These are phyloP conservation scores for Vitis hybrid DNA, from an alignment of 177 flowering plant genomes.

Conservation along the genomic window DNA sequence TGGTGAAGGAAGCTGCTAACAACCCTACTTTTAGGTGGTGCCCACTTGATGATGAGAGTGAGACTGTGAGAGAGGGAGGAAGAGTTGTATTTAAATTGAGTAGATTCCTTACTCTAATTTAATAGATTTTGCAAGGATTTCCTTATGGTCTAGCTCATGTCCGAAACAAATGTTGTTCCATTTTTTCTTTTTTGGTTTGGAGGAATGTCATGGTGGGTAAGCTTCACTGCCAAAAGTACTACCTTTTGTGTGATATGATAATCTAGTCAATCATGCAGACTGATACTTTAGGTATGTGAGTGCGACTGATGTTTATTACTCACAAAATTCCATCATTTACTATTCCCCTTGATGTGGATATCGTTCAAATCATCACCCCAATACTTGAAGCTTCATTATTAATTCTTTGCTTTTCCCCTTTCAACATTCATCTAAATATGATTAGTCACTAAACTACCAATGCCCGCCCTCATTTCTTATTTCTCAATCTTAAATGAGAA, in stretches of 20 bases:
- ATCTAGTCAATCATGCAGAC: conserved; percentile 12
- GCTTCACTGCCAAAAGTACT: not conserved
- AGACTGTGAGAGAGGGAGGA: not conserved
- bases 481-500: too few species aligned
- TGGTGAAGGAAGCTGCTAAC: not conserved
- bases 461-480: too few species aligned
- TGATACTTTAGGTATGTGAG: conserved; percentile 17
- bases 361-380: not conserved
- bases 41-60: not conserved
- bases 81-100: not conserved
- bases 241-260: conserved; percentile 8
- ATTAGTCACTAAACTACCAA: too few species aligned
- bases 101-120: not conserved
- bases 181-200: not conserved
- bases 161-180: not conserved
- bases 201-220: conserved; percentile 16
- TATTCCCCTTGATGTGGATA: conserved; percentile 2
- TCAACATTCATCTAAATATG: not conserved
- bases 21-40: not conserved
- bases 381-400: not conserved
- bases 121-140: not conserved
- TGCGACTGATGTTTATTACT: conserved; percentile 18
- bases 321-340: conserved; percentile 9
- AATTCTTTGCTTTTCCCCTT: not conserved
- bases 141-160: not conserved